Evolutionary conservation across 2,329 filamentous ascomycete genomes (phyloP).

Genomic region (Ophiostoma perfectum): DNA sequence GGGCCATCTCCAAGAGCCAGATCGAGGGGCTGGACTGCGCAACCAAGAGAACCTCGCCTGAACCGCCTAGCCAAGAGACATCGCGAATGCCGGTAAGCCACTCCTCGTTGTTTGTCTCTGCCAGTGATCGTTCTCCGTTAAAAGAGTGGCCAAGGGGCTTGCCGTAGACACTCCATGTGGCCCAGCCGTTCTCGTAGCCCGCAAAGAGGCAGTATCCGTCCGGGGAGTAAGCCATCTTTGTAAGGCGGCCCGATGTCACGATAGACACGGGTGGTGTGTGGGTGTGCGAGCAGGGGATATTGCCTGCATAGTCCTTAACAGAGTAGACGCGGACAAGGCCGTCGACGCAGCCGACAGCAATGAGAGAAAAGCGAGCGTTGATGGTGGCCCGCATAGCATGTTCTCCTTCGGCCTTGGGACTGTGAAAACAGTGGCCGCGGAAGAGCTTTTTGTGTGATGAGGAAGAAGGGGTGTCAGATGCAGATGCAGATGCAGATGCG

Average conservation of each 20-base stretch:
- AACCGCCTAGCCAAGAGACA: constrained; percentile 81
- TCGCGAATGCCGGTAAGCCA: constrained; percentile 78
- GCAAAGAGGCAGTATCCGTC: constrained; percentile 96
- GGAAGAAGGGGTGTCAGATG: constrained; percentile 13
- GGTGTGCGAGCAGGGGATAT: constrained; percentile 80
- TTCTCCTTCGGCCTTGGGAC: constrained; percentile 54
- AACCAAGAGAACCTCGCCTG: constrained; percentile 76
- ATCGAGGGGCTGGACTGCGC: constrained; percentile 67
- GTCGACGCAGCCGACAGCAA: constrained; percentile 77
- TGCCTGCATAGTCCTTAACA: constrained; percentile 86
- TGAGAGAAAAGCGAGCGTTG: constrained; percentile 89
- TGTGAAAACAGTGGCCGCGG: constrained; percentile 85
- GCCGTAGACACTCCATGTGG: constrained; percentile 95
- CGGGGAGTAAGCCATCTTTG: constrained; percentile 77
- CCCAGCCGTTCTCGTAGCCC: constrained; percentile 89
- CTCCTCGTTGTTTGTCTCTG: constrained; percentile 64
- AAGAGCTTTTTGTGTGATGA: constrained; percentile 62
- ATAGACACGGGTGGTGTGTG: constrained; percentile 65
- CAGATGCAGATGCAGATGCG: not conserved
- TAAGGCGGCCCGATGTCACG: constrained; percentile 63
- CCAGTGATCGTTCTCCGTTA: constrained; percentile 58
- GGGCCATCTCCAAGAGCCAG: constrained; percentile 86
- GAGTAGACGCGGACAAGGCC: constrained; percentile 85
- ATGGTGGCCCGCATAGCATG: constrained; percentile 71
- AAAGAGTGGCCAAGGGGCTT: constrained; percentile 86